Evolutionary conservation across 305 asterid species (phyloP).

Genomic region (Fraxinus nigra): DNA sequence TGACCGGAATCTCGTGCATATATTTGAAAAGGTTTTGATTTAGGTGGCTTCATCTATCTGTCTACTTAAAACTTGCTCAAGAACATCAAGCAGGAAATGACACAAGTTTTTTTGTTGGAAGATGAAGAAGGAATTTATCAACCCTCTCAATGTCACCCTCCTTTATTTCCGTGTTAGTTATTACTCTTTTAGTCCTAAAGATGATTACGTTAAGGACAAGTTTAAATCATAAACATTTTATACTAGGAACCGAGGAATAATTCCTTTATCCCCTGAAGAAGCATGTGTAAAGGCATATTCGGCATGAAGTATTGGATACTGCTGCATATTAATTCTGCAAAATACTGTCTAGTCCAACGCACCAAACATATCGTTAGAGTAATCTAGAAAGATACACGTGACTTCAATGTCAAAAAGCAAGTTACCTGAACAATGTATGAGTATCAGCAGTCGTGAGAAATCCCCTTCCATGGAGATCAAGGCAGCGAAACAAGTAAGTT

Average conservation of each 20-base stretch:
- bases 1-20: background rate
- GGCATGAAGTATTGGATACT: background rate
- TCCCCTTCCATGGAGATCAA: slow-evolving; percentile 54
- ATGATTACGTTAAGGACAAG: background rate
- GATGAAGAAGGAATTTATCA: background rate
- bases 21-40: background rate
- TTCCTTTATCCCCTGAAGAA: background rate
- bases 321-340: background rate
- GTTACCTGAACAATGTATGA: slow-evolving; percentile 50
- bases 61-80: background rate
- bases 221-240: background rate
- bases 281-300: background rate
- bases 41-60: background rate
- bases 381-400: background rate
- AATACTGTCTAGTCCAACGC: background rate
- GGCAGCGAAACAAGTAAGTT: slow-evolving; percentile 52
- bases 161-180: background rate
- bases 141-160: background rate
- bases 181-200: background rate
- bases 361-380: background rate
- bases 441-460: slow-evolving; percentile 49
- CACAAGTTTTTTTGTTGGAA: background rate
- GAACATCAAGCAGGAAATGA: background rate
- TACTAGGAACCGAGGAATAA: background rate
- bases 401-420: background rate